phyloP scores from a whole-genome alignment of 495 filamentous ascomycete genomes.

The Penicillium verhagenii region DNA sequence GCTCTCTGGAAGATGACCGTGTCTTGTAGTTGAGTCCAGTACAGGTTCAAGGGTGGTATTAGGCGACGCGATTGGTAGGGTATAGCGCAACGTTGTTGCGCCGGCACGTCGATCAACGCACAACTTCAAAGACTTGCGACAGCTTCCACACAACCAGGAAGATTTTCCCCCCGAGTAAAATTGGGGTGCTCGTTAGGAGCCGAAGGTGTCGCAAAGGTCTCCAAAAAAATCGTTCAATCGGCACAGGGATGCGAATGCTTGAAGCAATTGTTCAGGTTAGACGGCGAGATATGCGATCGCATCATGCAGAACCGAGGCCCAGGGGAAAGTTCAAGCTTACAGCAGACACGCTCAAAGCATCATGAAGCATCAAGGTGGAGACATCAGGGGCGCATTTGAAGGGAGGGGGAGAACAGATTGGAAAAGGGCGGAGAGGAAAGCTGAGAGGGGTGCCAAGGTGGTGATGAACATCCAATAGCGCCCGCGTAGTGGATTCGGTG shows the following conservation, averaged over 20 bases:
- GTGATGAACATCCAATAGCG: slow-evolving; percentile 20
- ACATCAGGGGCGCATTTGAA: slow-evolving; percentile 11
- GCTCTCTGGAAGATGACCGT: background rate
- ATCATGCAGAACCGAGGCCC: background rate
- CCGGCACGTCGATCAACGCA: background rate
- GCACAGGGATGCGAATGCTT: slow-evolving; percentile 1
- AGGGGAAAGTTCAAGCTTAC: slow-evolving; percentile 1
- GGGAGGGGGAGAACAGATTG: slow-evolving; percentile 1
- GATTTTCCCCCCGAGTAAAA: background rate
- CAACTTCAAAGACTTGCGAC: background rate
- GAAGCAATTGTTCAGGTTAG: slow-evolving; percentile 4
- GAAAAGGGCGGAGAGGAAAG: slow-evolving; percentile 15
- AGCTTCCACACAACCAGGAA: slow-evolving; percentile 1
- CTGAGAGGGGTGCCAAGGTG: slow-evolving; percentile 22
- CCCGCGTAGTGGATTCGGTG: slow-evolving; percentile 15
- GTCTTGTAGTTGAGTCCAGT: background rate
- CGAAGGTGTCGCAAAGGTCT: background rate
- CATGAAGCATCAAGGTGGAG: slow-evolving; percentile 19
- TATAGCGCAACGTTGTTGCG: background rate
- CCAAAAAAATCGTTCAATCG: background rate
- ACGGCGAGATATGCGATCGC: slow-evolving; percentile 12
- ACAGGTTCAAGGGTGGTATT: background rate
- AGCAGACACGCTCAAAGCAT: slow-evolving; percentile 4
- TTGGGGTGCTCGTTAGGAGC: background rate
- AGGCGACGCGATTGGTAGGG: background rate